phyloP scores from a whole-genome alignment of 208 protist species.

The Trypanosoma grayi region DNA sequence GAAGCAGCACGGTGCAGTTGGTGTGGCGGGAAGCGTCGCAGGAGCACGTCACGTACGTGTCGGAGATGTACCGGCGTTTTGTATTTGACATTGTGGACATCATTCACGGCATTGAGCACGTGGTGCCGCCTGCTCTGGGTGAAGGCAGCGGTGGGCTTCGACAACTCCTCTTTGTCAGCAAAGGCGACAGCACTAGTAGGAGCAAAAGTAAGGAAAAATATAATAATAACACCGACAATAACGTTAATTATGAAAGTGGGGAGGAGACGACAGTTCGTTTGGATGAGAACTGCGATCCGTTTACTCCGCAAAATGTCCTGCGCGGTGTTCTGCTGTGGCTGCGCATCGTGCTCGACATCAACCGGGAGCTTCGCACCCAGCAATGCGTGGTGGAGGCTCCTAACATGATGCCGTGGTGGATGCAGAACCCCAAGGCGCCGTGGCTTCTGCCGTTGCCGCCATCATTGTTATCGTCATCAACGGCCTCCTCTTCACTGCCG shows the following conservation, averaged over 20 bases:
- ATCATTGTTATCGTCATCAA: background rate
- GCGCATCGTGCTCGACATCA: conserved; percentile 27
- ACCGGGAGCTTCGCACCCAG: conserved; percentile 15
- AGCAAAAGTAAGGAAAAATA: background rate
- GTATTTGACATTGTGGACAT: conserved; percentile 32
- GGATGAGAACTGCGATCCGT: conserved; percentile 26
- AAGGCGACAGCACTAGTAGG: background rate
- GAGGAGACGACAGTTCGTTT: background rate
- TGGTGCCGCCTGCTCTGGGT: background rate
- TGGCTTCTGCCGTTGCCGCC: background rate
- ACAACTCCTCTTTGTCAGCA: background rate
- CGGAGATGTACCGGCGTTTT: conserved; percentile 25
- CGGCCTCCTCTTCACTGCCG: background rate
- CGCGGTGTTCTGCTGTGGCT: conserved; percentile 38
- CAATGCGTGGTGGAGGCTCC: background rate
- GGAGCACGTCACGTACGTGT: conserved; percentile 20
- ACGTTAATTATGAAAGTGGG: background rate
- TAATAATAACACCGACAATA: background rate
- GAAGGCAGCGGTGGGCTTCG: background rate
- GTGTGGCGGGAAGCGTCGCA: conserved; percentile 25
- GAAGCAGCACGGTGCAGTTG: conserved; percentile 21
- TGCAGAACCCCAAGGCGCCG: background rate
- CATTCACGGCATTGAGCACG: conserved; percentile 15
- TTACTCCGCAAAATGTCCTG: conserved; percentile 42
- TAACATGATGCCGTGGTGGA: conserved; percentile 23